These are phyloP conservation scores for Claviceps sp. DNA, from an alignment of 2,329 filamentous ascomycete species.

Conservation along the genomic window DNA sequence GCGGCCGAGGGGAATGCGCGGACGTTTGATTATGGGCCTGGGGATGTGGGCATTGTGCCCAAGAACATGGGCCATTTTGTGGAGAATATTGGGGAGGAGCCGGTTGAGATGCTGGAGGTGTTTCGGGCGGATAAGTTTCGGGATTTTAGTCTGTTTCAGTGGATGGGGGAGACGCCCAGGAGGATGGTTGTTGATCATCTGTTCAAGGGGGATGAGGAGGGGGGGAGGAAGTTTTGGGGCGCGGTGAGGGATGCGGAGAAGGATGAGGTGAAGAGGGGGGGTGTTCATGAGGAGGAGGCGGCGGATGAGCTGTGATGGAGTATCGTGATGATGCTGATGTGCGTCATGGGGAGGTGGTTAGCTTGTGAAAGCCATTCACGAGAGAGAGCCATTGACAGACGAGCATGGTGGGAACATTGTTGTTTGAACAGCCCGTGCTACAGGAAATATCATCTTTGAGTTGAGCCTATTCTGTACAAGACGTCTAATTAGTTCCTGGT, in stretches of 20 bases:
- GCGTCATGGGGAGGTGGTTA: too few species aligned
- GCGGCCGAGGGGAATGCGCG: conserved; percentile 53
- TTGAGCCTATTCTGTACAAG: too few species aligned
- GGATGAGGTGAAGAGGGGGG: conserved; percentile 28
- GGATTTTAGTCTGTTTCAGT: conserved; percentile 62
- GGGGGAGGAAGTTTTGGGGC: conserved; percentile 48
- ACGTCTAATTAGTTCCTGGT: too few species aligned
- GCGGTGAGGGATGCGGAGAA: conserved; percentile 49
- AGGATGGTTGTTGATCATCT: conserved; percentile 53
- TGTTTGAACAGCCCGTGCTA: too few species aligned
- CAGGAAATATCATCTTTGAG: too few species aligned
- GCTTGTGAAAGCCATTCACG: too few species aligned
- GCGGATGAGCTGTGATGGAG: too few species aligned
- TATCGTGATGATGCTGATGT: too few species aligned
- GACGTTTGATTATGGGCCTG: conserved; percentile 63
- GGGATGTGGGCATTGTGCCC: conserved; percentile 67
- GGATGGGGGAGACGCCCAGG: conserved; percentile 60
- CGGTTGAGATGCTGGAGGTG: conserved; percentile 63
- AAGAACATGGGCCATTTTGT: conserved; percentile 71
- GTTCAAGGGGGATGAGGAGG: conserved; percentile 47
- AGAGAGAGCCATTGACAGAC: too few species aligned
- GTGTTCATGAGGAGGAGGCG: too few species aligned
- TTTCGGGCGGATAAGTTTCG: conserved; percentile 59
- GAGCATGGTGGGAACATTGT: too few species aligned
- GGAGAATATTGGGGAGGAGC: conserved; percentile 67